Evolutionary conservation across 164 flowering plant genomes (phyloP).

Genomic region (Aristolochia californica): DNA sequence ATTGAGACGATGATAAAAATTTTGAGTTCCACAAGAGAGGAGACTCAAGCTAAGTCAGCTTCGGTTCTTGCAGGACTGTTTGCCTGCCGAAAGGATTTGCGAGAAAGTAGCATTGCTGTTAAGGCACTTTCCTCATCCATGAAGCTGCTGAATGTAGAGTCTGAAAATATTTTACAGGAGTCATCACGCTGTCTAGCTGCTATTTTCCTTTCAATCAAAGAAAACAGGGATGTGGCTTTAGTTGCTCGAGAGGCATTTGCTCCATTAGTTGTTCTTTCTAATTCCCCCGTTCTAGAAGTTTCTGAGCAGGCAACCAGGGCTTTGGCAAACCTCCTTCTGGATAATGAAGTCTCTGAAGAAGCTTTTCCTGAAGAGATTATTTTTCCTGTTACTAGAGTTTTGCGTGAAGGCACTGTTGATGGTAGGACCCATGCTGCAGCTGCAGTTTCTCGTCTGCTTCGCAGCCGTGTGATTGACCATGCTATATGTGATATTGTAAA

Average conservation of each 20-base stretch:
- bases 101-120: constrained; percentile 76
- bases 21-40: constrained; percentile 70
- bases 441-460: constrained; percentile 79
- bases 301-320: constrained; percentile 90
- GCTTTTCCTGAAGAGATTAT: constrained; percentile 69
- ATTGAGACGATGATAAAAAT: constrained; percentile 83
- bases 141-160: constrained; percentile 65
- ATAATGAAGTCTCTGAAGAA: constrained; percentile 56
- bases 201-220: constrained; percentile 78
- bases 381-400: constrained; percentile 72
- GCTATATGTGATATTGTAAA: constrained; percentile 63
- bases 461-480: constrained; percentile 40
- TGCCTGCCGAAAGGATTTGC: constrained; percentile 71
- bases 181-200: constrained; percentile 81
- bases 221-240: constrained; percentile 69
- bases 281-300: constrained; percentile 59
- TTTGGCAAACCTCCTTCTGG: constrained; percentile 80
- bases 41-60: constrained; percentile 91
- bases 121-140: constrained; percentile 55
- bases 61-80: constrained; percentile 79
- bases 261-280: constrained; percentile 58
- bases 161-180: constrained; percentile 57
- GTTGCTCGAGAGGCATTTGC: constrained; percentile 66
- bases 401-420: constrained; percentile 61
- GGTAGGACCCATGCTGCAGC: constrained; percentile 93